Evolutionary conservation across 352 stramenopile genomes (phyloP), one percentile per base, ranked within the genome.

Genomic region (Labyrinthula sp.): DNA sequence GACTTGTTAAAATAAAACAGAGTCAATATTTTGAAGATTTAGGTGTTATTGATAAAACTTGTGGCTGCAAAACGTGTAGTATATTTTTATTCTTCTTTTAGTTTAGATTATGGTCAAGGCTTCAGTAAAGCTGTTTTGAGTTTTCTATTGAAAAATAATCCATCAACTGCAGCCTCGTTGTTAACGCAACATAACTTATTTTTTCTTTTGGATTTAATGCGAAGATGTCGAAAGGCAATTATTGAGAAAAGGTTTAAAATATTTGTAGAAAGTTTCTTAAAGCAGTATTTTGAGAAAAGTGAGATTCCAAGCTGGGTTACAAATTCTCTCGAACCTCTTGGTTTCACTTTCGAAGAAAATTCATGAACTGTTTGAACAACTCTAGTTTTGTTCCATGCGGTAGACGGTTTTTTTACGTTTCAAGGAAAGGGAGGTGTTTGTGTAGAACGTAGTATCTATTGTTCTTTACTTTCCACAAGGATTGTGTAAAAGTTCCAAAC

Each of bases 181-280:
- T 56, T 82, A 30, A 80, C 72, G 55, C 67, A 68, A 47, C 72
- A 82, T 61, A 82, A 82, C 45, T 62, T 82, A 15, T 67, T 69
- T 35, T 79, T 80, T 61, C 77, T 82, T 66, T 60, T 81, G 8
- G 56, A 66, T 38, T 68, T 82, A 31, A 77, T 79, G 68, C 62
- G 65, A 15, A 38, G 55, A 30, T 60, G 81, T 43, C 61, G 70
- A n/a, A 60, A 75, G 46, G 65, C 66, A 24, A 76, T 82, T 27
- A 66, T 82, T 21, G 66, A 79, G 43, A 64, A 62, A 23, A 35
- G 52, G 10, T 82, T 79, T 48, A 66, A 73, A 33, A 14, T 56
- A 5, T 82, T 79, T 54, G 71, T 80, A 7, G 64, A 61, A 18
- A 52, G 69, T 30, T 82, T 82, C 46, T 75, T 82, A 71, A 43